Percentiles rank a stretch among this genome's conserved stretches.
These are phyloP conservation scores for Phragmites australis DNA, from an alignment of 176 grass and related monocot genomes.

Conservation along the genomic window DNA sequence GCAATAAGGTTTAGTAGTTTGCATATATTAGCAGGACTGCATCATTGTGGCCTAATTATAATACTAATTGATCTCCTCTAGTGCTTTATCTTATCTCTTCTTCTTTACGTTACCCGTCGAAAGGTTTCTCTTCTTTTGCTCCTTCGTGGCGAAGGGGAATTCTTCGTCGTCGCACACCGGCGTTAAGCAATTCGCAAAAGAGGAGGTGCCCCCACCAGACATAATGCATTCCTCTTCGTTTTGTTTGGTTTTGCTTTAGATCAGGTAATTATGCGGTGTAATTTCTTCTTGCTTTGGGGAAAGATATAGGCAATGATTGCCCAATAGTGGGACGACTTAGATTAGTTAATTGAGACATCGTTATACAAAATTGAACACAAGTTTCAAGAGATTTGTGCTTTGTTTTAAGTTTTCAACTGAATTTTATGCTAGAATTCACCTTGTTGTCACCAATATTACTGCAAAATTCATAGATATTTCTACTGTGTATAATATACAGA, in stretches of 20 bases:
- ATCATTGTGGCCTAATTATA: slow-evolving; percentile 43
- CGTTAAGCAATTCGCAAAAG: slow-evolving; percentile 52
- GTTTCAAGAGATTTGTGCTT: neutral
- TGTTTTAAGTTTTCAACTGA: neutral
- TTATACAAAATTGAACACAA: neutral
- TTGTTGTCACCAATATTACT: neutral
- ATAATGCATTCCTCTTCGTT: slow-evolving; percentile 34
- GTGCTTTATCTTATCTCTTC: slow-evolving; percentile 74
- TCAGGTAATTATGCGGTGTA: slow-evolving; percentile 21
- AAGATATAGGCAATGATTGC: slow-evolving; percentile 49
- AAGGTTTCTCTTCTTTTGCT: slow-evolving; percentile 55
- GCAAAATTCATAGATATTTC: neutral
- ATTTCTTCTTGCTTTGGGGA: slow-evolving; percentile 40
- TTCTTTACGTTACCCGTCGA: slow-evolving; percentile 49
- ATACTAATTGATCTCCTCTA: slow-evolving; percentile 40
- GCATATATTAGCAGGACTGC: slow-evolving; percentile 1
- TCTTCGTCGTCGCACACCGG: slow-evolving; percentile 68
- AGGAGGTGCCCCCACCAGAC: slow-evolving; percentile 44
- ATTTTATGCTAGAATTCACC: neutral
- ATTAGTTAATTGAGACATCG: neutral
- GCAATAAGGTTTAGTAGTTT: slow-evolving; percentile 28
- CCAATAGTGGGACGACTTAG: slow-evolving; percentile 17
- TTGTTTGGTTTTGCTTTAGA: slow-evolving; percentile 35
- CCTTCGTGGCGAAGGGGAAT: slow-evolving; percentile 57
- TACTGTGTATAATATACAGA: too few species aligned